Percentiles rank a stretch among this genome's conserved stretches.
phyloP scores from a whole-genome alignment of 2,329 filamentous ascomycete species.

The Calonectria pseudoreteaudii region DNA sequence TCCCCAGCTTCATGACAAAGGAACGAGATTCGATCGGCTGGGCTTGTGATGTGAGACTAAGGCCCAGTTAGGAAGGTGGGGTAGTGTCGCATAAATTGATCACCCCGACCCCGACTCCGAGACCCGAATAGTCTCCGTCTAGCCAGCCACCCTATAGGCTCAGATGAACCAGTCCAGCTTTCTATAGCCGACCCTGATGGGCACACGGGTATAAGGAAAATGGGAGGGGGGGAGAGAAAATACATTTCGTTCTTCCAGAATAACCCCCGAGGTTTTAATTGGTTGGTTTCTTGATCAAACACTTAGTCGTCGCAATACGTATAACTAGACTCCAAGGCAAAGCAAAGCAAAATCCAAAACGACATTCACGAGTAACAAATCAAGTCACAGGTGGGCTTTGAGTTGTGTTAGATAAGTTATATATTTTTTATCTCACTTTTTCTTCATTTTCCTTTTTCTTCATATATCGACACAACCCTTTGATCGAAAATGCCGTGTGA shows the following conservation, averaged over 20 bases:
- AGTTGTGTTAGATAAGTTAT: too few species aligned
- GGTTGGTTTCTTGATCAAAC: background rate
- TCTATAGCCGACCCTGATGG: background rate
- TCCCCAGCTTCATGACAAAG: background rate
- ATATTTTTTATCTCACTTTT: too few species aligned
- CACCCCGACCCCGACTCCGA: background rate
- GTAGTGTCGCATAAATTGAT: background rate
- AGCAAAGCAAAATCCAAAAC: too few species aligned
- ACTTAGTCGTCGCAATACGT: too few species aligned
- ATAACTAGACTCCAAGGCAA: too few species aligned
- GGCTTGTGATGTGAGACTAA: background rate
- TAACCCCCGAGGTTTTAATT: background rate
- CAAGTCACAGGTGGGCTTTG: too few species aligned
- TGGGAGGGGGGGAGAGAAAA: too few species aligned
- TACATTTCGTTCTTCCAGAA: too few species aligned
- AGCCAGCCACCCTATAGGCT: background rate
- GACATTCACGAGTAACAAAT: too few species aligned
- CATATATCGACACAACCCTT: background rate
- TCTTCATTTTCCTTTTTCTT: too few species aligned
- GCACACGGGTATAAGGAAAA: background rate
- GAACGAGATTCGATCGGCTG: background rate
- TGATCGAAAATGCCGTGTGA: background rate
- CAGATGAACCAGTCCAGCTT: background rate
- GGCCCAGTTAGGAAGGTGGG: background rate
- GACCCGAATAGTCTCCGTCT: background rate